These are phyloP conservation scores for Hygrophorus pudorinus DNA, from an alignment of 768 basidiomycete genomes.

Conservation along the genomic window DNA sequence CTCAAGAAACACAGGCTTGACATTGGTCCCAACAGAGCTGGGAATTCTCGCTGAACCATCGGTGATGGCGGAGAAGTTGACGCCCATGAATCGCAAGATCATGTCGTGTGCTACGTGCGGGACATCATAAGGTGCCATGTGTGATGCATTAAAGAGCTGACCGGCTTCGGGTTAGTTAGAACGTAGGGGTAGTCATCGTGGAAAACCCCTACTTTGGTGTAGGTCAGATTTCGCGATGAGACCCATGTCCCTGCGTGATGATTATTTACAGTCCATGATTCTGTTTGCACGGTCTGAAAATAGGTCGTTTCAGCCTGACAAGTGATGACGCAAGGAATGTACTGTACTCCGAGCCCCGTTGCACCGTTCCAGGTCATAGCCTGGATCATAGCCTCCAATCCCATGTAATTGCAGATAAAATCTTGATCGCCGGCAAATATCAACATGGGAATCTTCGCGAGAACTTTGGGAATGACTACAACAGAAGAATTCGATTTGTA, in stretches of 20 bases:
- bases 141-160: slow-evolving; percentile 86
- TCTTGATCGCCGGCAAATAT: slow-evolving; percentile 95
- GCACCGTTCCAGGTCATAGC: slow-evolving; percentile 79
- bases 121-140: slow-evolving; percentile 89
- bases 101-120: slow-evolving; percentile 91
- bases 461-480: slow-evolving; percentile 64
- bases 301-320: slow-evolving; percentile 5
- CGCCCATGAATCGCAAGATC: slow-evolving; percentile 95
- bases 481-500: slow-evolving; percentile 56
- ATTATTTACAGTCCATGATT: slow-evolving; percentile 68
- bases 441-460: slow-evolving; percentile 75
- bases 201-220: slow-evolving; percentile 58
- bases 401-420: slow-evolving; percentile 92
- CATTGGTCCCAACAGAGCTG: slow-evolving; percentile 63
- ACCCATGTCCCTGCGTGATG: slow-evolving; percentile 88
- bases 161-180: not conserved
- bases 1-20: slow-evolving; percentile 55
- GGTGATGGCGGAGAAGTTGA: slow-evolving; percentile 74
- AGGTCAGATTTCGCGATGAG: slow-evolving; percentile 80
- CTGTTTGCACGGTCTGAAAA: slow-evolving; percentile 51
- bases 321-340: slow-evolving; percentile 19
- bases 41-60: slow-evolving; percentile 77
- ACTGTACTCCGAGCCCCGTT: slow-evolving; percentile 65
- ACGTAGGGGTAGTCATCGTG: not conserved
- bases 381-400: slow-evolving; percentile 79